Evolutionary conservation across 352 stramenopile species (phyloP).

Genomic region (Globisporangium nagaii): DNA sequence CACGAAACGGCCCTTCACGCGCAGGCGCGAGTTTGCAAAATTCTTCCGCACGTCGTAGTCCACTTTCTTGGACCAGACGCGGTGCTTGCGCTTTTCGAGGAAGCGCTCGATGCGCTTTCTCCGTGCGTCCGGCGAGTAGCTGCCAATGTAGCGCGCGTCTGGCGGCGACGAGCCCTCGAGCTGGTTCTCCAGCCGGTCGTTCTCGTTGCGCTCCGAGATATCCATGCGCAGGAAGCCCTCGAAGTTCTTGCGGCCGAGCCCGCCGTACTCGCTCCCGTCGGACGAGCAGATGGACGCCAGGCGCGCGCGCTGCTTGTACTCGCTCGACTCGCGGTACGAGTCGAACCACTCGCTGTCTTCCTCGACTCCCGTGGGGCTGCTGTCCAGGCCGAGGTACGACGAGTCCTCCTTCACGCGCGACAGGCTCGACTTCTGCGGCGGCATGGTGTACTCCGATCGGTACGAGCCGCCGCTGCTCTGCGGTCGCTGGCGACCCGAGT

Average conservation of each 20-base stretch:
- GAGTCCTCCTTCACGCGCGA: slow-evolving; percentile 61
- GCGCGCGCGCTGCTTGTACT: slow-evolving; percentile 67
- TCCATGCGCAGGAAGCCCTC: slow-evolving; percentile 82
- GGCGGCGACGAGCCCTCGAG: slow-evolving; percentile 20
- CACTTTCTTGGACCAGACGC: slow-evolving; percentile 96
- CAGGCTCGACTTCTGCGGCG: slow-evolving; percentile 53
- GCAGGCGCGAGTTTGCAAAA: slow-evolving; percentile 96
- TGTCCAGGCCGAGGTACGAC: slow-evolving; percentile 48
- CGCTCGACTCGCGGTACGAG: slow-evolving; percentile 45
- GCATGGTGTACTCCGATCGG: slow-evolving; percentile 21
- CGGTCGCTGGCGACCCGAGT: slow-evolving; percentile 16
- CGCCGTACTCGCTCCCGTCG: slow-evolving; percentile 70
- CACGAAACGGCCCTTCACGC: slow-evolving; percentile 98
- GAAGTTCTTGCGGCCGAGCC: slow-evolving; percentile 61
- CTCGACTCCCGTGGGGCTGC: slow-evolving; percentile 68
- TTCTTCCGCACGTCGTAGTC: slow-evolving; percentile 99
- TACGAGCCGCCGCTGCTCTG: slow-evolving; percentile 15
- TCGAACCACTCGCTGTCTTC: slow-evolving; percentile 53
- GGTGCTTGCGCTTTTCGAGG: slow-evolving; percentile 89
- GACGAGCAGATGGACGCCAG: slow-evolving; percentile 74
- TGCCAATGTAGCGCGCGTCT: slow-evolving; percentile 75
- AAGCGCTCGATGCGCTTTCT: slow-evolving; percentile 87
- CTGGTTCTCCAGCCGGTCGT: slow-evolving; percentile 16
- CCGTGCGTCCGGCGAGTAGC: slow-evolving; percentile 84
- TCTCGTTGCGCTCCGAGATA: slow-evolving; percentile 66